Percentiles rank a stretch among this genome's conserved stretches.
phyloP scores from a whole-genome alignment of 495 filamentous ascomycete species.

The Penicillium waksmanii region DNA sequence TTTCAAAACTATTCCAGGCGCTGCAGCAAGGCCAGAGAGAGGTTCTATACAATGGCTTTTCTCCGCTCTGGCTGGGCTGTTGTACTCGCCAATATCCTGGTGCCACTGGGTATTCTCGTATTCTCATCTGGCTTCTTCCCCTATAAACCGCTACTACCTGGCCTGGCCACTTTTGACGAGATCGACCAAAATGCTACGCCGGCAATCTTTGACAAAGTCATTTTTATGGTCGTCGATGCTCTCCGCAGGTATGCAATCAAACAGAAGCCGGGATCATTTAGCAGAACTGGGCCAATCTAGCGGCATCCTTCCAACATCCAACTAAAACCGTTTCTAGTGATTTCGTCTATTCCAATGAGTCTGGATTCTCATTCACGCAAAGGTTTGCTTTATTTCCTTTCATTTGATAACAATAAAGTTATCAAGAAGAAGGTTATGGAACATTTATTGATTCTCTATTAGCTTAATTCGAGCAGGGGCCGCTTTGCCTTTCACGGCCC shows the following conservation, averaged over 20 bases:
- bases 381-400: slow-evolving; percentile 56
- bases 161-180: slow-evolving; percentile 68
- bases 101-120: slow-evolving; percentile 74
- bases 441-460: slow-evolving; percentile 6
- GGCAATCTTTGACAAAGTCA: slow-evolving; percentile 80
- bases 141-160: slow-evolving; percentile 90
- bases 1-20: neutral
- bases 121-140: slow-evolving; percentile 97
- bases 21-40: neutral
- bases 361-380: slow-evolving; percentile 89
- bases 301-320: neutral
- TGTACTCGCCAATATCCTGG: slow-evolving; percentile 68
- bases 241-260: slow-evolving; percentile 69
- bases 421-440: neutral
- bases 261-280: neutral
- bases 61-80: slow-evolving; percentile 29
- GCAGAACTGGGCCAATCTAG: too few relatives aligned
- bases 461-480: slow-evolving; percentile 83
- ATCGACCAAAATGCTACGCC: slow-evolving; percentile 42
- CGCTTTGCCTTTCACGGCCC: slow-evolving; percentile 91
- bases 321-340: slow-evolving; percentile 61
- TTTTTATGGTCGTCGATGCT: slow-evolving; percentile 99
- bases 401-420: neutral
- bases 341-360: slow-evolving; percentile 83
- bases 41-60: slow-evolving; percentile 24